phyloP scores from a whole-genome alignment of 2,329 filamentous ascomycete genomes.

The Fusarium lyarnte region DNA sequence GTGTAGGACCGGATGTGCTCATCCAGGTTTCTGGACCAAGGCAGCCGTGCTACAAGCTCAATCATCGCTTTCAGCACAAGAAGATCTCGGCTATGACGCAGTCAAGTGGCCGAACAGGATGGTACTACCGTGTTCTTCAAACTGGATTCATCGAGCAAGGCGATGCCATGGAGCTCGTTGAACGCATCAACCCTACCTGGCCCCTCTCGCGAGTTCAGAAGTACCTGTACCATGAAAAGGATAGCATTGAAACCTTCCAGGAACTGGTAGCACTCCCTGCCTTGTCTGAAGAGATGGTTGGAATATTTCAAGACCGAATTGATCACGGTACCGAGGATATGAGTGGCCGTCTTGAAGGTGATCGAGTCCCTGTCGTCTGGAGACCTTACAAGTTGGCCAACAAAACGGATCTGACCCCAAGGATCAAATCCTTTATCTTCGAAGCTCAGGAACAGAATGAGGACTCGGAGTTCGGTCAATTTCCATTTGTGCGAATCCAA shows the following conservation, averaged over 20 bases:
- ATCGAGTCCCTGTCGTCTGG: slow-evolving; percentile 10
- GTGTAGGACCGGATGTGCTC: slow-evolving; percentile 14
- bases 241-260: background rate
- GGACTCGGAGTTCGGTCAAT: background rate
- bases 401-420: background rate
- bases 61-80: slow-evolving; percentile 33
- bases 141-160: slow-evolving; percentile 10
- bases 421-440: slow-evolving; percentile 18
- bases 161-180: slow-evolving; percentile 1
- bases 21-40: slow-evolving; percentile 30
- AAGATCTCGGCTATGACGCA: slow-evolving; percentile 19
- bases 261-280: slow-evolving; percentile 2
- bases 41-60: slow-evolving; percentile 35
- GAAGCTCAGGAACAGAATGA: background rate
- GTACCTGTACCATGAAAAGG: slow-evolving; percentile 24
- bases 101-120: slow-evolving; percentile 24
- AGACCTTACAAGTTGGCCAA: slow-evolving; percentile 10
- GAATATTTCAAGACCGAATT: slow-evolving; percentile 5
- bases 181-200: slow-evolving; percentile 22
- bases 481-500: slow-evolving; percentile 18
- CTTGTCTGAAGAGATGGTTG: slow-evolving; percentile 15
- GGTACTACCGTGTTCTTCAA: slow-evolving; percentile 30
- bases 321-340: slow-evolving; percentile 18
- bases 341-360: slow-evolving; percentile 18
- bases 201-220: slow-evolving; percentile 14